Base-by-base conservation (phyloP, 495 filamentous ascomycete species). In the Hyphodiscus hymeniophilus region DNA sequence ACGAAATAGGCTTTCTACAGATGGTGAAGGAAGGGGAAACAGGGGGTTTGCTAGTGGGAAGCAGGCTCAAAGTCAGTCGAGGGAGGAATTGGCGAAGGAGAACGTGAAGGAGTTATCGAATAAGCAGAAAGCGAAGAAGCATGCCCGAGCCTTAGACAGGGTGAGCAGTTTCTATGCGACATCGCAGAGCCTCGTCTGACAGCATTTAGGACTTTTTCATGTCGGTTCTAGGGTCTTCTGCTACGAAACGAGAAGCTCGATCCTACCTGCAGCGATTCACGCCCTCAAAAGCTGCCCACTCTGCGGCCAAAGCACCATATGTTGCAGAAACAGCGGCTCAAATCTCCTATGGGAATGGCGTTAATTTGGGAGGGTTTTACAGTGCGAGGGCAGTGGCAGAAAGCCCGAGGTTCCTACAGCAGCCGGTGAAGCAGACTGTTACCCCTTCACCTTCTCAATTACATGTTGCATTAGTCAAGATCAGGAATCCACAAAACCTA, bases 201-300 rank as follows among this genome's bases (percentile, higher is more conserved):
- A 22, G 41, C 47, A 13, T 31, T 5, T 36, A 92, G 87, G 85
- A 91, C 64, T 81, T 92, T 53, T 82, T 89, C 54, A 72, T 91
- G 8, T 89, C 86, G 22, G 73, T 95, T 6, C 70, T 96, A 17
- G 82, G 77, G 55, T 87, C 90, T 11, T 84, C 88, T 3, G 81
- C 89, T 1, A 95, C 91, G 1, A 91, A 87, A 63, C 81, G 90
- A 45, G 90, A 96, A 65, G 91, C 89, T 36, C 87, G 83, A 63
- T 80, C 84, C 7, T 96, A 95, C 58, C 70, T 96, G 7, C 79
- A 88, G 46, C 86, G 82, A 28, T 88, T 92, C 63, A 80, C 79
- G 34, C 73, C 75, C 20, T 28, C 42, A 13, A 47, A 50, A 26
- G 44, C 41, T 20, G 18, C 44, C 16, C 28, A 35, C 23, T 36